These are phyloP conservation scores for Colletotrichum paranaense DNA, from an alignment of 2,329 filamentous ascomycete genomes.

Conservation along the genomic window DNA sequence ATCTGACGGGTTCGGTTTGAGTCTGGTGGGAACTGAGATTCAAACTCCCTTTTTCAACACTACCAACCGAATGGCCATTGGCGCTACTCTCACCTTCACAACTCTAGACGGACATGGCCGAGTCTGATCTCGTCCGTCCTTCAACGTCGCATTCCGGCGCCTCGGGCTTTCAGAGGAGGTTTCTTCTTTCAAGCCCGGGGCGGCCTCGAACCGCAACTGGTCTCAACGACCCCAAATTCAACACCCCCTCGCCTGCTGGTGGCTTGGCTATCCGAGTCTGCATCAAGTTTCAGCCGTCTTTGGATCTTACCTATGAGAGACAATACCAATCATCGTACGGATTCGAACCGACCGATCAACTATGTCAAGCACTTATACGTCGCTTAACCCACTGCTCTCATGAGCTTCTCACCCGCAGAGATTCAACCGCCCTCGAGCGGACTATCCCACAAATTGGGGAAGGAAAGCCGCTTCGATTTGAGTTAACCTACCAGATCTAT, in stretches of 20 bases:
- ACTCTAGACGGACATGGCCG: slow-evolving; percentile 31
- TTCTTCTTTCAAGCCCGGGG: slow-evolving; percentile 34
- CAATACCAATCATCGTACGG: slow-evolving; percentile 59
- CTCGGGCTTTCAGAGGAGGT: slow-evolving; percentile 30
- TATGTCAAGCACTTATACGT: slow-evolving; percentile 61
- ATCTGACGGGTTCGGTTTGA: slow-evolving; percentile 27
- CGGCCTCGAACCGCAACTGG: slow-evolving; percentile 32
- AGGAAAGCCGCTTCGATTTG: slow-evolving; percentile 60
- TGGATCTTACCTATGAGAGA: slow-evolving; percentile 55
- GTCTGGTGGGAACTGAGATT: slow-evolving; percentile 29
- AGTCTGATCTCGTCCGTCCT: slow-evolving; percentile 28
- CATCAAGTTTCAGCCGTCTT: slow-evolving; percentile 58
- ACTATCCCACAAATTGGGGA: slow-evolving; percentile 39
- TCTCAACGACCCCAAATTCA: slow-evolving; percentile 18
- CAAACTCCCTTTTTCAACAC: slow-evolving; percentile 10
- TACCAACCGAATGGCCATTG: slow-evolving; percentile 7
- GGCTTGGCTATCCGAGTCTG: slow-evolving; percentile 55
- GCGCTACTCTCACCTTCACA: slow-evolving; percentile 18
- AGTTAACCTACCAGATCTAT: slow-evolving; percentile 59
- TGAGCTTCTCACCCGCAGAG: slow-evolving; percentile 65
- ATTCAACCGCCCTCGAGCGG: slow-evolving; percentile 57
- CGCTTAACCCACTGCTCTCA: slow-evolving; percentile 63
- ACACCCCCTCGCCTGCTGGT: slow-evolving; percentile 6
- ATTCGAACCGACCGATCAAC: slow-evolving; percentile 56
- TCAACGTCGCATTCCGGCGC: slow-evolving; percentile 33